A percentile compares a stretch with the other conserved stretches of the same genome.
These are phyloP conservation scores for Tirmania nivea DNA, from an alignment of 495 filamentous ascomycete species.

Conservation along the genomic window DNA sequence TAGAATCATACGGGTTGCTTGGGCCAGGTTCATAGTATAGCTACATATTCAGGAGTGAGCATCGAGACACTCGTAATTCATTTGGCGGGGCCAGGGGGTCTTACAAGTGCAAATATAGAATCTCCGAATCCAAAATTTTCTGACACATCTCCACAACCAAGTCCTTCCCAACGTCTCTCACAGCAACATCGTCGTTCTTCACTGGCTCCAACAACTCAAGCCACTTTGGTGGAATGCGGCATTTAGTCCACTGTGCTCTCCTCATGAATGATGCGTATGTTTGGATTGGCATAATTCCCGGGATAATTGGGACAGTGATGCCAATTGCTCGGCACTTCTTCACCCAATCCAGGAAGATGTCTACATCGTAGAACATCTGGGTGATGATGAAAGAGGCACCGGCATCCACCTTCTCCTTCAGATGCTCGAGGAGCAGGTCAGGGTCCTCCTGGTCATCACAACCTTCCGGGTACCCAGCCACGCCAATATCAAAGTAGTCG, in stretches of 20 bases:
- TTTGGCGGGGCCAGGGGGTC: constrained; percentile 7
- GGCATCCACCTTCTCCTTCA: constrained; percentile 95
- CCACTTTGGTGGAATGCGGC: constrained; percentile 62
- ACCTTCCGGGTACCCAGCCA: constrained; percentile 93
- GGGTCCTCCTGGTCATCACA: constrained; percentile 78
- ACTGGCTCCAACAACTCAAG: constrained; percentile 64
- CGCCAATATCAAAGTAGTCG: constrained; percentile 92
- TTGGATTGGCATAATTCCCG: constrained; percentile 97
- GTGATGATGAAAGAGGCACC: constrained; percentile 87
- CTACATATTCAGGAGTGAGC: constrained; percentile 15
- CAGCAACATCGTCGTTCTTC: constrained; percentile 87
- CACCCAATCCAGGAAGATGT: constrained; percentile 85
- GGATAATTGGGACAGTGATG: constrained; percentile 76
- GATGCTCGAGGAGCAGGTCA: constrained; percentile 65
- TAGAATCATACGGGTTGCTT: constrained; percentile 79
- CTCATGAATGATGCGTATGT: constrained; percentile 83
- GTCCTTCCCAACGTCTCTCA: constrained; percentile 71
- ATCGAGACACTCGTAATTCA: neutral
- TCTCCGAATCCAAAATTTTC: constrained; percentile 56
- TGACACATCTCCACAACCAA: constrained; percentile 86
- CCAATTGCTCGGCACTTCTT: constrained; percentile 61
- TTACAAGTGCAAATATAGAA: constrained; percentile 79
- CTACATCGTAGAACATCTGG: constrained; percentile 98
- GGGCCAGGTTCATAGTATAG: constrained; percentile 98
- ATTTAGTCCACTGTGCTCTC: constrained; percentile 72